These are phyloP conservation scores for Euphorbia celastroides DNA, from an alignment of 441 rosid species.

Conservation along the genomic window DNA sequence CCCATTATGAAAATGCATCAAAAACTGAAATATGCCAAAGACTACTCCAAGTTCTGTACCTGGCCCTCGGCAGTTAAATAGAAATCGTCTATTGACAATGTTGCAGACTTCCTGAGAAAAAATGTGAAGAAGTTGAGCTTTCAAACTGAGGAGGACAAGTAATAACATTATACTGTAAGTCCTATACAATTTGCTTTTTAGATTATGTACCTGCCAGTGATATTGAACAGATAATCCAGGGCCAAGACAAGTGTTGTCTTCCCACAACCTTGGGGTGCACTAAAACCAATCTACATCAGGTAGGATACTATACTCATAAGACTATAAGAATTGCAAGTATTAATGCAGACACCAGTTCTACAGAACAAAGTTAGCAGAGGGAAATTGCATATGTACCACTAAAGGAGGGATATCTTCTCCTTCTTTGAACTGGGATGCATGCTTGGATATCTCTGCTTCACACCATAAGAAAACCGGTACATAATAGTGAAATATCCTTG, in stretches of 20 bases:
- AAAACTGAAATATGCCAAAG: slow-evolving; percentile 7
- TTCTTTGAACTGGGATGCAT: slow-evolving; percentile 45
- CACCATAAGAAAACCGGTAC: slow-evolving; percentile 89
- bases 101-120: slow-evolving; percentile 68
- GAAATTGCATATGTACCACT: slow-evolving; percentile 50
- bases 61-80: slow-evolving; percentile 85
- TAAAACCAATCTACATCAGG: slow-evolving; percentile 78
- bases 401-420: slow-evolving; percentile 77
- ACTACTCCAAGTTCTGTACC: slow-evolving; percentile 39
- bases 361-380: slow-evolving; percentile 2
- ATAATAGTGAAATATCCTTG: slow-evolving; percentile 84
- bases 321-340: slow-evolving; percentile 7
- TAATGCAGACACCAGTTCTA: slow-evolving; percentile 2
- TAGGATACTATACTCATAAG: slow-evolving; percentile 7
- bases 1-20: slow-evolving; percentile 13
- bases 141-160: not conserved
- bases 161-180: not conserved
- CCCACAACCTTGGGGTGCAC: slow-evolving; percentile 99
- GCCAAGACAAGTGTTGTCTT: slow-evolving; percentile 97
- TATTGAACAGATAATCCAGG: slow-evolving; percentile 71
- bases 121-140: slow-evolving; percentile 10
- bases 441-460: slow-evolving; percentile 66
- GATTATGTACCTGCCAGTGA: slow-evolving; percentile 56
- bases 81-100: slow-evolving; percentile 87
- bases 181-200: not conserved